These are phyloP conservation scores for Backusella australiensis DNA, from an alignment of 192 early-diverging fungal genomes.

Conservation along the genomic window DNA sequence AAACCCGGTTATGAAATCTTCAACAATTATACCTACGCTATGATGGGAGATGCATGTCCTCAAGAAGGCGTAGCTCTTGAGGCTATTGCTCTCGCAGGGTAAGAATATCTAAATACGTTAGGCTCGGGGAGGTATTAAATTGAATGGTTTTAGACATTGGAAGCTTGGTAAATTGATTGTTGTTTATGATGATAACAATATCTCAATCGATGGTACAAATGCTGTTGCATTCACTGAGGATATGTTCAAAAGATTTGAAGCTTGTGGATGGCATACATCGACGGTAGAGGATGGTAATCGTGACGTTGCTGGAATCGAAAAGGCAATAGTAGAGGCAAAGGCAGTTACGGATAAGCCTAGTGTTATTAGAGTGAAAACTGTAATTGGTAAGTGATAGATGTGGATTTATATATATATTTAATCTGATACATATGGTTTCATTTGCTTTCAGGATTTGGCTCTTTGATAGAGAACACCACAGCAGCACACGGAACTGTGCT, in stretches of 20 bases:
- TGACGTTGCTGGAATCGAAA: constrained; percentile 65
- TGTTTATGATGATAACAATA: constrained; percentile 96
- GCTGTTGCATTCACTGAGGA: constrained; percentile 89
- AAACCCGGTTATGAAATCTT: constrained; percentile 80
- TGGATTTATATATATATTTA: neutral
- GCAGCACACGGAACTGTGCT: constrained; percentile 89
- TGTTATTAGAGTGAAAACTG: constrained; percentile 86
- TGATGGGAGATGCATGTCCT: constrained; percentile 94
- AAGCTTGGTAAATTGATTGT: constrained; percentile 92
- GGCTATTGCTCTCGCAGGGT: constrained; percentile 89
- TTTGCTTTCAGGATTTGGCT: constrained; percentile 61
- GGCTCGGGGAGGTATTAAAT: neutral
- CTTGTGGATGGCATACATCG: constrained; percentile 95
- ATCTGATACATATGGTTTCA: neutral
- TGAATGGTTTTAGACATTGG: constrained; percentile 53
- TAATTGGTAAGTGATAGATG: constrained; percentile 64
- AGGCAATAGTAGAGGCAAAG: constrained; percentile 80
- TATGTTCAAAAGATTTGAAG: constrained; percentile 79
- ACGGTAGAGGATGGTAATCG: constrained; percentile 74
- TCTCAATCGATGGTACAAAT: constrained; percentile 90
- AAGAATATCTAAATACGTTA: neutral
- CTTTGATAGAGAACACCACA: constrained; percentile 82
- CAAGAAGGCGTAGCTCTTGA: constrained; percentile 98
- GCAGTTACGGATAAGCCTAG: constrained; percentile 85
- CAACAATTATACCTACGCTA: constrained; percentile 78